phyloP scores from a whole-genome alignment of 805 yeast species.

The Kregervanrija pseudodelftensis region DNA sequence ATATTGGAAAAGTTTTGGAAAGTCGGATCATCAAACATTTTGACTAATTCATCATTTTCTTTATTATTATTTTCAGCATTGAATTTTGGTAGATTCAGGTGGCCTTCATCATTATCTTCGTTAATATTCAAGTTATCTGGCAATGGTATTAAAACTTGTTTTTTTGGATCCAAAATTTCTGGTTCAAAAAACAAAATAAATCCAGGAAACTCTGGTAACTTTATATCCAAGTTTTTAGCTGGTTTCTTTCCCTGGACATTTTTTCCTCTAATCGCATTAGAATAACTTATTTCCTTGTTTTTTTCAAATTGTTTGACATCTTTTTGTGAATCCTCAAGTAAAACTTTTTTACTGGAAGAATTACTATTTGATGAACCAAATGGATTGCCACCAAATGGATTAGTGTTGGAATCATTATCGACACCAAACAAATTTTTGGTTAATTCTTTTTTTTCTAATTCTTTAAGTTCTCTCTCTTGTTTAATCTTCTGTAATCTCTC shows the following conservation, averaged over 20 bases:
- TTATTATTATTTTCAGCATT: slow-evolving; percentile 8
- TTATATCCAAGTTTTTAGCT: slow-evolving; percentile 6
- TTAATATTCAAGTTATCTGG: slow-evolving; percentile 32
- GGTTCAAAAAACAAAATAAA: slow-evolving; percentile 63
- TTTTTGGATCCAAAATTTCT: slow-evolving; percentile 52
- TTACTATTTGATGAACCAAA: slow-evolving; percentile 6
- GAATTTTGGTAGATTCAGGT: slow-evolving; percentile 15
- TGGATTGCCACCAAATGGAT: slow-evolving; percentile 17
- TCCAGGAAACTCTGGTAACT: slow-evolving; percentile 54
- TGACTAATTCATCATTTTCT: slow-evolving; percentile 42
- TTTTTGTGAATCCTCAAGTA: neutral
- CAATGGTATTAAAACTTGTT: slow-evolving; percentile 33
- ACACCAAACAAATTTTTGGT: slow-evolving; percentile 26
- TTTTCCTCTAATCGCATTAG: neutral
- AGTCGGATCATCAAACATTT: slow-evolving; percentile 61
- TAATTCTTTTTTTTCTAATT: slow-evolving; percentile 31
- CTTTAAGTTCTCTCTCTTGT: slow-evolving; percentile 36
- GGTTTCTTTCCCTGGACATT: neutral
- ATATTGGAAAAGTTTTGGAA: slow-evolving; percentile 74
- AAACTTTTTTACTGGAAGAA: no score
- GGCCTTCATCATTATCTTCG: slow-evolving; percentile 7
- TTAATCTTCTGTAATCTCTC: slow-evolving; percentile 38
- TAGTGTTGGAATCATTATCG: slow-evolving; percentile 16
- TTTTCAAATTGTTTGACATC: neutral
- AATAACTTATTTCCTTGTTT: slow-evolving; percentile 4